Percentiles rank a stretch among this genome's conserved stretches.
Evolutionary conservation across 1,284 basidiomycete species (phyloP).

Genomic region (Apiotrichum mycotoxinovorans): DNA sequence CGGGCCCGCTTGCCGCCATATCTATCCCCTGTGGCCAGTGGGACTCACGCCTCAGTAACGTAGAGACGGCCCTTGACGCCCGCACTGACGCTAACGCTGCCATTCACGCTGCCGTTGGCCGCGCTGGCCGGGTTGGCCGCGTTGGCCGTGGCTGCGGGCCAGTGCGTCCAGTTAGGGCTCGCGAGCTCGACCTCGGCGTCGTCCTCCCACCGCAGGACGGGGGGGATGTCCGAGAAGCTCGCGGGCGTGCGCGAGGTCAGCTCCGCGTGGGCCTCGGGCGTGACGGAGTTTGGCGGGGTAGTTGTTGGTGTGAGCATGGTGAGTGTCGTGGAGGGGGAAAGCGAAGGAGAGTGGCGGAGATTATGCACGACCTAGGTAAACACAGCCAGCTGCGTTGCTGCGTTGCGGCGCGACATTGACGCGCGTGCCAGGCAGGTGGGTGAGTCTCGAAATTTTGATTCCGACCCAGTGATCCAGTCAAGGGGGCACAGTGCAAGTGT

Average conservation of each 20-base stretch:
- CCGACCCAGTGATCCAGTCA: not conserved
- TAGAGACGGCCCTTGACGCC: slow-evolving; percentile 63
- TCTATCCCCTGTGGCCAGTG: not conserved
- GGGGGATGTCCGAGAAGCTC: slow-evolving; percentile 75
- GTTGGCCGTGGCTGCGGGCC: not conserved
- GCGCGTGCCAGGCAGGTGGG: not conserved
- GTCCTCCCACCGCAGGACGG: slow-evolving; percentile 69
- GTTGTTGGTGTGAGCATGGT: slow-evolving; percentile 26
- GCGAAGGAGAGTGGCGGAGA: not conserved
- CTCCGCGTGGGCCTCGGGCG: slow-evolving; percentile 64
- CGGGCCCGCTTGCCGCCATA: no score
- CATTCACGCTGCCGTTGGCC: slow-evolving; percentile 1
- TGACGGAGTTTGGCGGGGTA: slow-evolving; percentile 50
- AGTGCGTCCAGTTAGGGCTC: slow-evolving; percentile 59
- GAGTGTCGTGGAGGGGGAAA: slow-evolving; percentile 4
- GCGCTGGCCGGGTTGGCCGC: no score
- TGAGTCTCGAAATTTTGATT: no score
- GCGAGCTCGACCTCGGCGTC: slow-evolving; percentile 65
- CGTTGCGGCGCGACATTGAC: not conserved
- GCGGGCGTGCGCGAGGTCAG: slow-evolving; percentile 70
- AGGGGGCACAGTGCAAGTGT: no score
- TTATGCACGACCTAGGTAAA: no score
- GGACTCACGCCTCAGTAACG: slow-evolving; percentile 72
- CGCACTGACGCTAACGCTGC: not conserved
- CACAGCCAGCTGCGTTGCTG: not conserved